Conservation (phyloP, 371 early-diverging fungal genomes). For the Rhizopus delemar region DNA sequence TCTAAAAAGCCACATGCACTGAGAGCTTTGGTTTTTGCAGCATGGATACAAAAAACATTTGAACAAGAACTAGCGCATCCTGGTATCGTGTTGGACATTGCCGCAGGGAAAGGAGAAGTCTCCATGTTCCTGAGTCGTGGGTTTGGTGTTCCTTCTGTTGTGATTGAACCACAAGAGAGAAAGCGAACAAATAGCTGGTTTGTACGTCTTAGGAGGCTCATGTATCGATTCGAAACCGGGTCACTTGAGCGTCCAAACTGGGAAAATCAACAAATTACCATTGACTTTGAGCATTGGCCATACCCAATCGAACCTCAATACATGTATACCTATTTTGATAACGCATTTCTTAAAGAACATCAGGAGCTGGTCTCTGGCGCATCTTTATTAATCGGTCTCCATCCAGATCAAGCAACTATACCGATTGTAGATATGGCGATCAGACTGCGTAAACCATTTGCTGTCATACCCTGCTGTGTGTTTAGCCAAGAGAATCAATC, state of each 20-base stretch:
- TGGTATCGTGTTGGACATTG: constrained; percentile 53
- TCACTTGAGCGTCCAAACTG: constrained; percentile 29
- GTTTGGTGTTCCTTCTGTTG: constrained; percentile 44
- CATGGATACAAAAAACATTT: constrained; percentile 53
- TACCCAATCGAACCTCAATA: constrained; percentile 36
- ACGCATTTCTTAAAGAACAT: constrained; percentile 40
- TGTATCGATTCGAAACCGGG: constrained; percentile 39
- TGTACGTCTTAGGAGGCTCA: constrained; percentile 41
- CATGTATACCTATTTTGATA: constrained; percentile 43
- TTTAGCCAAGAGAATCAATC: constrained; percentile 55
- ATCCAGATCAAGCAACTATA: constrained; percentile 65
- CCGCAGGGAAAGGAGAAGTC: constrained; percentile 64
- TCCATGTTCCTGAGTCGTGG: constrained; percentile 56
- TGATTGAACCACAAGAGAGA: constrained; percentile 56
- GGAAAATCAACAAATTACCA: constrained; percentile 26
- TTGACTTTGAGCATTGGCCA: constrained; percentile 30
- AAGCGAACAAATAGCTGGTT: constrained; percentile 52
- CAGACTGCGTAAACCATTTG: constrained; percentile 51
- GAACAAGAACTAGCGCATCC: constrained; percentile 16
- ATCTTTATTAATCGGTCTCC: constrained; percentile 54
- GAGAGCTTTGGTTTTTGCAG: constrained; percentile 54
- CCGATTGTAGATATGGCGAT: constrained; percentile 59
- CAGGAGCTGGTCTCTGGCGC: constrained; percentile 26
- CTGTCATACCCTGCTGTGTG: constrained; percentile 65
- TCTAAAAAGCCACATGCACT: constrained; percentile 54